A percentile compares a stretch with the other conserved stretches of the same genome.
Conservation (phyloP, 1,139 yeast genomes). For the Saccharomycopsis crataegensis region DNA sequence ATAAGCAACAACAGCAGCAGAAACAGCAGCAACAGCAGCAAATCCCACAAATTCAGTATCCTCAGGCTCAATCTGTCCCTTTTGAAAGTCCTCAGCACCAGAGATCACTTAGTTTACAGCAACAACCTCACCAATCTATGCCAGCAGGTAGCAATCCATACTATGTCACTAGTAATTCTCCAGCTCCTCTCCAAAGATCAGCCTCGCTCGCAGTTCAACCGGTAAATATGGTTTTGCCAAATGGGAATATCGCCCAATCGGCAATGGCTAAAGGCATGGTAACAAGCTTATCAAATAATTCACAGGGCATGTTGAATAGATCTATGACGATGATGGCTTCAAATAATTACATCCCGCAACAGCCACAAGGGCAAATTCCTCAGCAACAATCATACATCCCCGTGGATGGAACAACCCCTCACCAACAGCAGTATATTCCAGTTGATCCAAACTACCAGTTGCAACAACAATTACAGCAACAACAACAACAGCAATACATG, state of each 20-base stretch:
- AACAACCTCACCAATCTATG: neutral
- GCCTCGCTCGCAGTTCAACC: neutral
- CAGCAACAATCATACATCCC: neutral
- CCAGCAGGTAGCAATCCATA: neutral
- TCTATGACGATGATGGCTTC: slow-evolving; percentile 1
- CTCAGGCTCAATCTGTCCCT: neutral
- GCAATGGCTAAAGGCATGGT: too few species aligned
- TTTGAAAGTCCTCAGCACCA: neutral
- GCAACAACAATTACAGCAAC: neutral
- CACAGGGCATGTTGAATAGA: slow-evolving; percentile 1
- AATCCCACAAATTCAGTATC: neutral
- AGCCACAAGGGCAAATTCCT: neutral
- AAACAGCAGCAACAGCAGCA: neutral
- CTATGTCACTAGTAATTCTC: neutral
- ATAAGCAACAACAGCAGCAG: neutral
- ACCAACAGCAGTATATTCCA: neutral
- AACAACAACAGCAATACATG: neutral
- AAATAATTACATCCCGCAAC: neutral
- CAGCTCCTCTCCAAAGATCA: slow-evolving; percentile 2
- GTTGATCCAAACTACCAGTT: neutral
- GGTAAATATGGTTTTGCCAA: neutral
- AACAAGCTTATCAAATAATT: neutral
- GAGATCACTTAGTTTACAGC: slow-evolving; percentile 1
- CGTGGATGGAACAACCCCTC: neutral
- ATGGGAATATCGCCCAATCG: neutral